These are phyloP conservation scores for Plantago coronopus DNA, from an alignment of 305 asterid genomes.

Conservation along the genomic window DNA sequence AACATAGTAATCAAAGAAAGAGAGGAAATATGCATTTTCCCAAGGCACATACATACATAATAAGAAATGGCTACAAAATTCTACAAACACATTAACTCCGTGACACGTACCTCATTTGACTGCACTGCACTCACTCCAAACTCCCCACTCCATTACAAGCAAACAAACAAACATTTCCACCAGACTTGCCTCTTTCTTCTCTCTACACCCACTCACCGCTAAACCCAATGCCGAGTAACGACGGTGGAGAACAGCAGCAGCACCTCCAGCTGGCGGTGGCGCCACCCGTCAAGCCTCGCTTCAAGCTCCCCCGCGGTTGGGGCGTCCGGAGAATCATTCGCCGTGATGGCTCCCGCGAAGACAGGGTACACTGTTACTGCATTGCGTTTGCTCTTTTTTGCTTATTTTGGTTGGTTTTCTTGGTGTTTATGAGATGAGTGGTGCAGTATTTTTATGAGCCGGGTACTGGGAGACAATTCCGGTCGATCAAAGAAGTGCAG, in stretches of 20 bases:
- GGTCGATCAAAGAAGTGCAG: constrained; percentile 6
- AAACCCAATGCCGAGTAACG: constrained; percentile 2
- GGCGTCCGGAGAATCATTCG: constrained; percentile 1
- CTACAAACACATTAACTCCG: too few species aligned
- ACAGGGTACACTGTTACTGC: background rate
- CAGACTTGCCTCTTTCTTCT: too few species aligned
- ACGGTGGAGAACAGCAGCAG: background rate
- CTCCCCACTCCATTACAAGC: too few species aligned
- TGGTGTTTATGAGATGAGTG: background rate
- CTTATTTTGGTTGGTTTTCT: background rate
- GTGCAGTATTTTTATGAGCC: constrained; percentile 11
- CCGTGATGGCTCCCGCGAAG: constrained; percentile 4
- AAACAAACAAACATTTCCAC: too few species aligned
- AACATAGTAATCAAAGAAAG: too few species aligned
- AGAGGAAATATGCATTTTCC: too few species aligned
- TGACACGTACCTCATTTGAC: too few species aligned
- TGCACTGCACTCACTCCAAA: too few species aligned
- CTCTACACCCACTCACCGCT: background rate
- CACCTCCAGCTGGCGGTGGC: background rate
- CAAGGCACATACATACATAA: too few species aligned
- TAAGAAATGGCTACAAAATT: too few species aligned
- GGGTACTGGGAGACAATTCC: constrained; percentile 9
- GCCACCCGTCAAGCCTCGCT: background rate
- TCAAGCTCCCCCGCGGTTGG: constrained; percentile 11
- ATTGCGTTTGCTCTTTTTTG: background rate